Conservation (phyloP, 805 yeast genomes). For the Sugiyamaella floridensis region DNA sequence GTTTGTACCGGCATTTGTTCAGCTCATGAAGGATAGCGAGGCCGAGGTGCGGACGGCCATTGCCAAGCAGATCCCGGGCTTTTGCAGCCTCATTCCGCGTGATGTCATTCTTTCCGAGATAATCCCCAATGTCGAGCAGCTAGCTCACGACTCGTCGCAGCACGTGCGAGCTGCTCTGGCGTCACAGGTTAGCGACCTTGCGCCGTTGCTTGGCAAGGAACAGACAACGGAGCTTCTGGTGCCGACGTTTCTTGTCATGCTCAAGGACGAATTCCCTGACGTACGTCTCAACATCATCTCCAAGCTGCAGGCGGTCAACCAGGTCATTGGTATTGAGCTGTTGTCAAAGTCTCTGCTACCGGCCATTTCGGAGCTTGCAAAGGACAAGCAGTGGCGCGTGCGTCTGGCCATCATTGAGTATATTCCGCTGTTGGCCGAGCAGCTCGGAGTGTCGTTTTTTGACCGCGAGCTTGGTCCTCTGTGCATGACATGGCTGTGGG, state of each 20-base stretch:
- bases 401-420: conserved; percentile 94
- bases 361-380: conserved; percentile 91
- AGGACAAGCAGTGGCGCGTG: conserved; percentile 96
- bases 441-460: conserved; percentile 87
- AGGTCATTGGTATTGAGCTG: conserved; percentile 85
- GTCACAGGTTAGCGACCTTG: conserved; percentile 74
- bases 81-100: conserved; percentile 31
- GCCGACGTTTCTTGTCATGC: conserved; percentile 87
- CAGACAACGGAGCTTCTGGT: conserved; percentile 72
- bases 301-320: conserved; percentile 84
- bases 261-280: conserved; percentile 94
- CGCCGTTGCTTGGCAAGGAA: conserved; percentile 80
- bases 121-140: conserved; percentile 73
- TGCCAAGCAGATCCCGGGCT: conserved; percentile 77
- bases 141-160: conserved; percentile 88
- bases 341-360: conserved; percentile 85
- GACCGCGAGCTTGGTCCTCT: conserved; percentile 84
- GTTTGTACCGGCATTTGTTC: conserved; percentile 63
- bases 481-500: conserved; percentile 98
- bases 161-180: conserved; percentile 91
- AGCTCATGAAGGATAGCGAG: conserved; percentile 83
- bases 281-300: conserved; percentile 92
- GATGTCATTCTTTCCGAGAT: conserved; percentile 58
- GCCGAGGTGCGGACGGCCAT: conserved; percentile 95
- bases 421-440: conserved; percentile 89